Percentiles rank a stretch among this genome's conserved stretches.
Conservation (phyloP, 2,329 filamentous ascomycete genomes). For the Colletotrichum limetticola region DNA sequence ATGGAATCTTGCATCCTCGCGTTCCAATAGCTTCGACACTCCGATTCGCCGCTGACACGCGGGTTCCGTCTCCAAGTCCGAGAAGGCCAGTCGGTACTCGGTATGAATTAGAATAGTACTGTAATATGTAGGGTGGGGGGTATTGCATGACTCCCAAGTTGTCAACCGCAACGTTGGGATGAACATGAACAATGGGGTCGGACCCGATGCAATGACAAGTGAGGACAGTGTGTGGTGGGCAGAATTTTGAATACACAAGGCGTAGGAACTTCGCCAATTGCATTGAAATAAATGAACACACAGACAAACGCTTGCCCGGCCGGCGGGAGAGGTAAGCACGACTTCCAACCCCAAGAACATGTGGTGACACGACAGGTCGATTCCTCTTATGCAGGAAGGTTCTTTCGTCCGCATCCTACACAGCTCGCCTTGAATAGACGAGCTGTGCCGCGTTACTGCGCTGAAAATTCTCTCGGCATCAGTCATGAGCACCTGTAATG, state of each 20-base stretch:
- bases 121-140: no score
- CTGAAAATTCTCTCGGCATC: background rate
- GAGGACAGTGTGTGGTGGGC: no score
- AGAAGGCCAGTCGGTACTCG: background rate
- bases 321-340: background rate
- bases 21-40: background rate
- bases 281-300: no score
- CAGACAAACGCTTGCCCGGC: background rate
- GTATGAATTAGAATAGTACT: no score
- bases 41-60: background rate
- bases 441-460: conserved; percentile 1
- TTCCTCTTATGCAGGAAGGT: background rate
- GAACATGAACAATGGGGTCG: background rate
- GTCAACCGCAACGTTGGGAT: background rate
- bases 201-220: no score
- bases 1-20: no score
- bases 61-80: background rate
- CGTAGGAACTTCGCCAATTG: no score
- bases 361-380: background rate
- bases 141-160: background rate
- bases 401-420: background rate
- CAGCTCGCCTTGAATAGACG: background rate
- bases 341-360: background rate
- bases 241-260: background rate
- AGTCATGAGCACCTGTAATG: background rate